Evolutionary conservation across 495 filamentous ascomycete species (phyloP), one percentile per base, ranked within the genome.

Genomic region (Penicillium manginii): DNA sequence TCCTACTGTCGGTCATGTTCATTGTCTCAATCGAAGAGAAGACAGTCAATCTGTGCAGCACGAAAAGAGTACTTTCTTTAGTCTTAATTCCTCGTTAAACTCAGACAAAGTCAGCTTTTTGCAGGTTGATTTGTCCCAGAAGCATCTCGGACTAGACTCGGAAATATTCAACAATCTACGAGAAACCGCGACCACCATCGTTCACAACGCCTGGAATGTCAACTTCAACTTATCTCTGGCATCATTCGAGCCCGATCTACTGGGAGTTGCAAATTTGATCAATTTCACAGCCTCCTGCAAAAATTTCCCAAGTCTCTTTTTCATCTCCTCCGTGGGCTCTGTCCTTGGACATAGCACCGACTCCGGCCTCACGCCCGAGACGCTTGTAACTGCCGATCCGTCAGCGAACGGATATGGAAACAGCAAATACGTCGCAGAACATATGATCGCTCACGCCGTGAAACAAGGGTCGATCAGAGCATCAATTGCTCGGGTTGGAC

Each of bases 141-240:
- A 23, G 0, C 39, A 47, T 12, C 52, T 62, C 4, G 55, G 60
- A 18, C 29, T 62, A 3, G 35, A 37, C 15, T 4, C 15, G 4
- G 35, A 15, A 37, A n/a, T 11, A 4, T n/a, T 37, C 43, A 46
- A 17, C 2, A 46, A 11, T 8, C 43, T 19, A 23, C 17, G 14
- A 6, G 14, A 46, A 4, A 46, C 43, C 0, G 52, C 77, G 66
- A 26, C 82, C 78, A 50, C 76, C 2, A 66, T 86, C 23, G 83
- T 86, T 53, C 83, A 86, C 63, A 85, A 84, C 64, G 80, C 81
- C 26, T 88, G 84, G 85, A 80, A 78, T 2, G 83, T 87, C 15
- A 80, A 88, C 64, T 87, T 86, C 74, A 85, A 86, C 65, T 74
- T 77, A 18, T 61, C 76, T 0, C 67, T 84, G 45, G 71, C 74